Evolutionary conservation across 2,329 filamentous ascomycete genomes (phyloP).

Genomic region (Westerdykella aurantiaca): DNA sequence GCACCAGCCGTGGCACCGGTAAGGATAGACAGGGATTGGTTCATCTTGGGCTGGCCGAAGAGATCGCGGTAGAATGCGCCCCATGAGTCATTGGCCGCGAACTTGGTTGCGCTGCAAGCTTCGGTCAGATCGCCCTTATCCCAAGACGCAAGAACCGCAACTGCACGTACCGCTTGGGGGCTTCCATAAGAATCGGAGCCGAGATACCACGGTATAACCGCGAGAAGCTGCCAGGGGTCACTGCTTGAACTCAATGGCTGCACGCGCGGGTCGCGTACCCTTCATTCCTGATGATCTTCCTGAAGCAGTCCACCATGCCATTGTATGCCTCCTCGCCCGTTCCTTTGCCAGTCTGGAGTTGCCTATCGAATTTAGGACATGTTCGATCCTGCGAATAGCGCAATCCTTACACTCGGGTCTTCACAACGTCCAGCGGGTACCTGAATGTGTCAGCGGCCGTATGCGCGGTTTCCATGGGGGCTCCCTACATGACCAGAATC

Average conservation of each 20-base stretch:
- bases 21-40: slow-evolving; percentile 81
- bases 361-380: slow-evolving; percentile 51
- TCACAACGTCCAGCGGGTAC: slow-evolving; percentile 98
- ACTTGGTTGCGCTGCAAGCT: slow-evolving; percentile 74
- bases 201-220: slow-evolving; percentile 92
- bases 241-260: not conserved
- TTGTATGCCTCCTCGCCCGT: slow-evolving; percentile 80
- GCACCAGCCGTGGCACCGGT: slow-evolving; percentile 93
- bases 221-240: slow-evolving; percentile 57
- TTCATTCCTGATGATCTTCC: slow-evolving; percentile 93
- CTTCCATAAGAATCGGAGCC: slow-evolving; percentile 96
- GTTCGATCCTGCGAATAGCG: slow-evolving; percentile 1
- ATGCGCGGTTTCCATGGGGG: not conserved
- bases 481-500: slow-evolving; percentile 80
- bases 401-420: slow-evolving; percentile 79
- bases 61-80: slow-evolving; percentile 84
- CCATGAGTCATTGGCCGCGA: slow-evolving; percentile 98
- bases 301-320: slow-evolving; percentile 97
- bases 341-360: slow-evolving; percentile 72
- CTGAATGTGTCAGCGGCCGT: slow-evolving; percentile 43
- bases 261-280: slow-evolving; percentile 56
- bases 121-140: slow-evolving; percentile 4
- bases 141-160: not conserved
- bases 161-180: slow-evolving; percentile 61
- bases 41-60: slow-evolving; percentile 84